A percentile compares a stretch with the other conserved stretches of the same genome.
Evolutionary conservation across 208 protist genomes (phyloP).

Genomic region (Trypanosoma boissoni): DNA sequence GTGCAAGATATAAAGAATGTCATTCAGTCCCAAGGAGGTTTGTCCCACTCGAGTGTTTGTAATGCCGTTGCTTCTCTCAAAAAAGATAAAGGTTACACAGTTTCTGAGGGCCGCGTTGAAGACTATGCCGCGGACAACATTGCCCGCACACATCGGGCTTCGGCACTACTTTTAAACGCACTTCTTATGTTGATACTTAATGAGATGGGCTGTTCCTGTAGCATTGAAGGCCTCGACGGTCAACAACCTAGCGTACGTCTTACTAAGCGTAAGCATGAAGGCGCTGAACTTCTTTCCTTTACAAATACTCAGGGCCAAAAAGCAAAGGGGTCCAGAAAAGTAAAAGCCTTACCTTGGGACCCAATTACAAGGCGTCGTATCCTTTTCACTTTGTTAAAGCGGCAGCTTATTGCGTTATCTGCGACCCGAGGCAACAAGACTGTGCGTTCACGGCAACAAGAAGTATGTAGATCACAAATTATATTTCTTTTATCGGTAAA

Average conservation of each 20-base stretch:
- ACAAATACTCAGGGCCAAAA: constrained; percentile 33
- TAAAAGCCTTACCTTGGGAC: constrained; percentile 30
- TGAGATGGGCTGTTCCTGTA: constrained; percentile 24
- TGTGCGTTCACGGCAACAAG: constrained; percentile 2
- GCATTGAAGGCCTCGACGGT: constrained; percentile 39
- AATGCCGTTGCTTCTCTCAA: not conserved
- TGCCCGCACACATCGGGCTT: constrained; percentile 20
- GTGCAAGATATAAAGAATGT: constrained; percentile 13
- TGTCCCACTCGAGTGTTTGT: not conserved
- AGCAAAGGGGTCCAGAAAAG: constrained; percentile 22
- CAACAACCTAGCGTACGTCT: constrained; percentile 45
- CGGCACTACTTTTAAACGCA: constrained; percentile 50
- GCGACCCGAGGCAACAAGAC: not conserved
- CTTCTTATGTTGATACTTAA: constrained; percentile 35
- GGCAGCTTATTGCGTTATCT: constrained; percentile 32
- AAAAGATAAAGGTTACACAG: constrained; percentile 17
- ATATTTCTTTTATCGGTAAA: constrained; percentile 39
- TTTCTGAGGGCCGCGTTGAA: constrained; percentile 31
- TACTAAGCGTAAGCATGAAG: constrained; percentile 10
- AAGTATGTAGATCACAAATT: constrained; percentile 45
- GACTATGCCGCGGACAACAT: constrained; percentile 42
- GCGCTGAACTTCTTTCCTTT: constrained; percentile 34
- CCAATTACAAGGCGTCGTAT: constrained; percentile 24
- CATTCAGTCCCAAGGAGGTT: not conserved
- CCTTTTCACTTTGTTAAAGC: constrained; percentile 38